Conservation (phyloP, 768 basidiomycete species). For the Leucocoprinus sp. region DNA sequence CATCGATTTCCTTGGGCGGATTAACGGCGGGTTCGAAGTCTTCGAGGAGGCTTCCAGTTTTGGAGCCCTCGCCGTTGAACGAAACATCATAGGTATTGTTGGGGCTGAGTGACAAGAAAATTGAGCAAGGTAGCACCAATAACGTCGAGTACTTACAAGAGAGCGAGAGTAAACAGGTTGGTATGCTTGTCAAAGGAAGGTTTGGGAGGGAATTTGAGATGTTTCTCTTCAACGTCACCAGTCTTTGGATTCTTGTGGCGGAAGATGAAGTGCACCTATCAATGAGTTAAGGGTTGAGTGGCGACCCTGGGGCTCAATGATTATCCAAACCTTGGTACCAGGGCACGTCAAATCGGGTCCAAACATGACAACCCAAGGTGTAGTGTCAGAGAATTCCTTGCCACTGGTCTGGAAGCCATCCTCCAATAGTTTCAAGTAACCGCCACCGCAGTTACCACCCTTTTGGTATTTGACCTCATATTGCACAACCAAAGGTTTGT, state of each 20-base stretch:
- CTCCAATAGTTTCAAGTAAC: slow-evolving; percentile 93
- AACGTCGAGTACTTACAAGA: slow-evolving; percentile 54
- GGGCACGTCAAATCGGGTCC: slow-evolving; percentile 94
- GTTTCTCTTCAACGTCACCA: slow-evolving; percentile 95
- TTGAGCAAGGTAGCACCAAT: not conserved
- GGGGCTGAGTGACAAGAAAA: slow-evolving; percentile 40
- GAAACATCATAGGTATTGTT: slow-evolving; percentile 91
- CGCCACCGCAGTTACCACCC: slow-evolving; percentile 98
- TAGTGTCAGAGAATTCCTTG: slow-evolving; percentile 90
- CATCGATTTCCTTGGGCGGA: slow-evolving; percentile 89
- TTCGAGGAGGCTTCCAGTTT: slow-evolving; percentile 79
- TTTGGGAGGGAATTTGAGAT: slow-evolving; percentile 71
- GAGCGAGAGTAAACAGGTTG: slow-evolving; percentile 89
- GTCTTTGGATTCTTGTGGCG: slow-evolving; percentile 91
- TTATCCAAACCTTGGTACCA: slow-evolving; percentile 67
- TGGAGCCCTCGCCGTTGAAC: slow-evolving; percentile 80
- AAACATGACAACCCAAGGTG: slow-evolving; percentile 95
- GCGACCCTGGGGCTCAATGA: not conserved
- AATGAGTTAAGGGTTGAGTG: not conserved
- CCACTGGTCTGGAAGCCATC: slow-evolving; percentile 91
- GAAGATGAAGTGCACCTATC: slow-evolving; percentile 97
- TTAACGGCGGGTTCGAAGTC: slow-evolving; percentile 93
- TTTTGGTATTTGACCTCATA: slow-evolving; percentile 99
- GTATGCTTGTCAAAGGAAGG: slow-evolving; percentile 87
- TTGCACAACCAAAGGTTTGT: slow-evolving; percentile 87